phyloP scores from a whole-genome alignment of 208 protist species.

The Trypanosoma avium region DNA sequence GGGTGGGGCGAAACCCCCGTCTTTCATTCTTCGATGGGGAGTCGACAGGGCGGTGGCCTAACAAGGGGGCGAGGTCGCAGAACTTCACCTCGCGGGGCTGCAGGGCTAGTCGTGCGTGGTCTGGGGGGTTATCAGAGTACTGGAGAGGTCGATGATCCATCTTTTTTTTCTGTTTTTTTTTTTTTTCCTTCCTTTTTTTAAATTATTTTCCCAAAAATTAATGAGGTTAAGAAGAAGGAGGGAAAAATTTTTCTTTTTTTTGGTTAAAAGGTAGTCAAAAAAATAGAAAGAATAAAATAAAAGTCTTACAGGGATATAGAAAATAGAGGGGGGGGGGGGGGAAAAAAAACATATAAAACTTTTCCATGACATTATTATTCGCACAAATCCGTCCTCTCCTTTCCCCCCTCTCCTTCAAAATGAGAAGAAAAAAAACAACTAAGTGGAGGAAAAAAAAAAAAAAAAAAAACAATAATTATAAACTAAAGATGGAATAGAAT shows the following conservation, averaged over 20 bases:
- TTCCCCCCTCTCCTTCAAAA: not conserved
- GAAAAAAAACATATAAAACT: not conserved
- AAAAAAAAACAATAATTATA: too few relatives aligned
- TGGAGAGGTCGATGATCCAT: constrained; percentile 18
- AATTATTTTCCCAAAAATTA: too few relatives aligned
- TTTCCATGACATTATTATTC: too few relatives aligned
- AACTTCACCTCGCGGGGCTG: constrained; percentile 69
- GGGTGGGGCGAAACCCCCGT: constrained; percentile 25
- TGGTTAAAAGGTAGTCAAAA: not conserved
- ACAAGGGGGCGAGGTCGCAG: constrained; percentile 14
- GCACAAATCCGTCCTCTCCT: too few relatives aligned
- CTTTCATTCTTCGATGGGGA: constrained; percentile 18
- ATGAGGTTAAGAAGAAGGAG: too few relatives aligned
- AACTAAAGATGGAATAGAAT: too few relatives aligned
- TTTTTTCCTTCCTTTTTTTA: too few relatives aligned
- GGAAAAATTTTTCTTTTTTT: too few relatives aligned
- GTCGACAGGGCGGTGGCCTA: not conserved
- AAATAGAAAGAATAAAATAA: not conserved
- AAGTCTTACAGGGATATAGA: not conserved
- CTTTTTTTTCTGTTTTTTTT: too few relatives aligned
- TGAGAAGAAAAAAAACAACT: not conserved
- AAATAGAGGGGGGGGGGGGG: not conserved
- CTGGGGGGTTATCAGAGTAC: constrained; percentile 5
- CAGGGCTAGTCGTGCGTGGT: constrained; percentile 26
- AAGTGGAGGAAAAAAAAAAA: not conserved